A percentile compares a stretch with the other conserved stretches of the same genome.
These are phyloP conservation scores for Paramecium sexaurelia DNA, from an alignment of 73 alveolate genomes.

Conservation along the genomic window DNA sequence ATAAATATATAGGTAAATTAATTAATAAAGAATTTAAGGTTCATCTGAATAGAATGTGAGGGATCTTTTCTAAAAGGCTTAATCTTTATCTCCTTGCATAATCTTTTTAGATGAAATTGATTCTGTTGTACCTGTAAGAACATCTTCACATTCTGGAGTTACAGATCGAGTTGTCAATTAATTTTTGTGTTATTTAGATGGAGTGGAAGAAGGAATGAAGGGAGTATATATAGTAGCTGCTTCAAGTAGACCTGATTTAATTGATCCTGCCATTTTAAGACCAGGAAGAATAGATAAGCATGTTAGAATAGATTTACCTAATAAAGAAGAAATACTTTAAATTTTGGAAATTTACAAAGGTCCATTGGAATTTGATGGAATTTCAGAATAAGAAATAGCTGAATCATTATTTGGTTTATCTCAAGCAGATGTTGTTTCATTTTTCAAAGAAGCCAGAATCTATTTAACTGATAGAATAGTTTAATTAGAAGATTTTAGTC, in stretches of 20 bases:
- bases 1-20: slow-evolving; percentile 86
- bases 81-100: slow-evolving; percentile 79
- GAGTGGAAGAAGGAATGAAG: slow-evolving; percentile 80
- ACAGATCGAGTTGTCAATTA: slow-evolving; percentile 86
- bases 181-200: slow-evolving; percentile 86
- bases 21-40: neutral
- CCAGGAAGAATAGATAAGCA: slow-evolving; percentile 94
- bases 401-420: slow-evolving; percentile 71
- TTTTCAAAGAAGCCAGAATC: slow-evolving; percentile 66
- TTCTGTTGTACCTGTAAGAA: slow-evolving; percentile 87
- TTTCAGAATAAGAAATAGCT: slow-evolving; percentile 53
- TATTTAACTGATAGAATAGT: slow-evolving; percentile 69
- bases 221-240: slow-evolving; percentile 88
- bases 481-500: slow-evolving; percentile 61
- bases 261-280: slow-evolving; percentile 88
- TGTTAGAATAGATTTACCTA: slow-evolving; percentile 83
- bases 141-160: slow-evolving; percentile 81
- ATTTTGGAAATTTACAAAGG: slow-evolving; percentile 67
- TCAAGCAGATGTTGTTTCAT: slow-evolving; percentile 79
- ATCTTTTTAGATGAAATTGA: slow-evolving; percentile 92
- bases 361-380: slow-evolving; percentile 68
- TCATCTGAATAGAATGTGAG: slow-evolving; percentile 85
- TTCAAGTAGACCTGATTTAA: slow-evolving; percentile 89
- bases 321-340: slow-evolving; percentile 63
- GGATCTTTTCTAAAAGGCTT: slow-evolving; percentile 86